phyloP scores from a whole-genome alignment of 805 yeast genomes.

The Saccharomycopsis amapae region DNA sequence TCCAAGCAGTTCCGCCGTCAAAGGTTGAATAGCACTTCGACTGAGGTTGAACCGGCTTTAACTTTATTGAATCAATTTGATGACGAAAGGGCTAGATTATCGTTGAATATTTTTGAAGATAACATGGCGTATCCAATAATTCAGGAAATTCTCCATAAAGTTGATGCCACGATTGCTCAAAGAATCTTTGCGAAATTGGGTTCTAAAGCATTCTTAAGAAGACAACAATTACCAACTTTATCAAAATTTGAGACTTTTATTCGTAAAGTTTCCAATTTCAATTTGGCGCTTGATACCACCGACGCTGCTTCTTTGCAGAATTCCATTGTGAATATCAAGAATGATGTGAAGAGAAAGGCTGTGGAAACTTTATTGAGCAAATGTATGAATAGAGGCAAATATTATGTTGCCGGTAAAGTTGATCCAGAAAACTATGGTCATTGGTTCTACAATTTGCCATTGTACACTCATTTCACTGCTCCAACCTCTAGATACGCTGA shows the following conservation, averaged over 20 bases:
- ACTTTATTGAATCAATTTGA: constrained; percentile 74
- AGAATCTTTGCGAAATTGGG: constrained; percentile 70
- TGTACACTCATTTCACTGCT: constrained; percentile 89
- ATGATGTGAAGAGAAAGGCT: constrained; percentile 57
- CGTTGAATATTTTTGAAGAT: constrained; percentile 64
- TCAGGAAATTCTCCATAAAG: constrained; percentile 72
- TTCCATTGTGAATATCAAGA: constrained; percentile 58
- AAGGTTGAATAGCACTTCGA: constrained; percentile 44
- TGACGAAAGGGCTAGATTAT: constrained; percentile 71
- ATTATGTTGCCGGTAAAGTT: constrained; percentile 80
- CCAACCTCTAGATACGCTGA: constrained; percentile 92
- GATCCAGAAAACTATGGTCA: constrained; percentile 75
- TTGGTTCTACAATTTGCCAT: constrained; percentile 72
- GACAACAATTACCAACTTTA: constrained; percentile 78
- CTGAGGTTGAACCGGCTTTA: constrained; percentile 43
- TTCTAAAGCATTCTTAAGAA: constrained; percentile 73
- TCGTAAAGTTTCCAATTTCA: constrained; percentile 58
- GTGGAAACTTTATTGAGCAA: constrained; percentile 75
- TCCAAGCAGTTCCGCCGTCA: constrained; percentile 66
- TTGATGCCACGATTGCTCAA: constrained; percentile 81
- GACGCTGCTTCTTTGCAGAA: constrained; percentile 64
- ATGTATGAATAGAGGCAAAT: constrained; percentile 78
- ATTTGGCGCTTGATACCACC: constrained; percentile 65
- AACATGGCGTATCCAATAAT: constrained; percentile 50
- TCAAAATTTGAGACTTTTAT: constrained; percentile 76